Conservation (phyloP, 148 eudicot species). For the Silene uniflora region DNA sequence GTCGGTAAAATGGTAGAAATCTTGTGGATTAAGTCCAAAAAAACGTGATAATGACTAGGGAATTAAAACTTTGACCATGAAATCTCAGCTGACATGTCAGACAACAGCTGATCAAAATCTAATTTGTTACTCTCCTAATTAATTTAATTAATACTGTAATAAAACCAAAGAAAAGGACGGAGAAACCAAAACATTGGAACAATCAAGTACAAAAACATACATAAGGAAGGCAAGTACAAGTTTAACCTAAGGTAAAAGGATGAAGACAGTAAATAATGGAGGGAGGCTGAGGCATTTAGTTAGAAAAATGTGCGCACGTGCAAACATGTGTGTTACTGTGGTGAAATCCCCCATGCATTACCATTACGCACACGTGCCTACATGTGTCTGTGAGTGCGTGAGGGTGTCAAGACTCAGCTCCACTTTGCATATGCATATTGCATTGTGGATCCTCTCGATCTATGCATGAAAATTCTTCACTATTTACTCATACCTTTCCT, state of each 20-base stretch:
- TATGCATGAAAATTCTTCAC: background rate
- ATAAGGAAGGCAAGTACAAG: no score
- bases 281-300: background rate
- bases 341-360: slow-evolving; percentile 30
- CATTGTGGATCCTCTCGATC: no score
- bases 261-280: background rate
- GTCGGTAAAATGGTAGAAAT: slow-evolving; percentile 25
- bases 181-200: slow-evolving; percentile 23
- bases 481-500: no score
- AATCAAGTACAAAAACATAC: background rate
- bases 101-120: slow-evolving; percentile 10
- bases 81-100: slow-evolving; percentile 28
- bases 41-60: slow-evolving; percentile 16
- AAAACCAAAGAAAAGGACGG: slow-evolving; percentile 4
- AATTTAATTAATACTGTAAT: background rate
- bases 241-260: background rate
- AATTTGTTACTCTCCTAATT: background rate
- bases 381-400: slow-evolving; percentile 37
- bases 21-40: slow-evolving; percentile 31
- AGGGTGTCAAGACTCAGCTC: background rate
- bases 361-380: slow-evolving; percentile 33
- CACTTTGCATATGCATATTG: background rate
- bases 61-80: slow-evolving; percentile 26
- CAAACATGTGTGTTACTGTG: slow-evolving; percentile 30
- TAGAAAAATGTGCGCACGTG: slow-evolving; percentile 34